Percentiles rank a stretch among this genome's conserved stretches.
Conservation (phyloP, 2,329 filamentous ascomycete genomes). For the Claviceps paspali region DNA sequence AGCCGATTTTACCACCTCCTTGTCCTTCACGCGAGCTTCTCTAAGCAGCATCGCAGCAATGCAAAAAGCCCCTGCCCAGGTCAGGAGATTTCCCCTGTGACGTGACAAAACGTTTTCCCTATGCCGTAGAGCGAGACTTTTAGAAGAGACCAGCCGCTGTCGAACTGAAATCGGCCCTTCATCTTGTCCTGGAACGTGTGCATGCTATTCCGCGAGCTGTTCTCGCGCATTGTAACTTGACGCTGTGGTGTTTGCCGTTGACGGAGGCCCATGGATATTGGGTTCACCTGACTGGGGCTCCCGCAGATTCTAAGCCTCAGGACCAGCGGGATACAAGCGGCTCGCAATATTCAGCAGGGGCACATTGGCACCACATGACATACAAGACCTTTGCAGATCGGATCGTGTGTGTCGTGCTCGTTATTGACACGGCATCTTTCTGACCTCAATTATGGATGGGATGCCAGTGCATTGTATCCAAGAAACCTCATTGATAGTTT, state of each 20-base stretch:
- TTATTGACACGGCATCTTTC: constrained; percentile 35
- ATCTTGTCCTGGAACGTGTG: constrained; percentile 22
- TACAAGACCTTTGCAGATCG: constrained; percentile 44
- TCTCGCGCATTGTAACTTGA: constrained; percentile 37
- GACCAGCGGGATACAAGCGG: constrained; percentile 28
- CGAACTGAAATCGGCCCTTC: constrained; percentile 28
- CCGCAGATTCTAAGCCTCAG: constrained; percentile 32
- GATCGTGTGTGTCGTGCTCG: constrained; percentile 37
- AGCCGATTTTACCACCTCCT: constrained; percentile 44
- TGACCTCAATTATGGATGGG: constrained; percentile 32
- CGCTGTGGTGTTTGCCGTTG: constrained; percentile 39
- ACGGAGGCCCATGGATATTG: constrained; percentile 32
- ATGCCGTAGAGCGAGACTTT: constrained; percentile 38
- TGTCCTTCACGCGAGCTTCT: constrained; percentile 36
- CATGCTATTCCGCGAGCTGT: constrained; percentile 28
- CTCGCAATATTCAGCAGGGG: constrained; percentile 26
- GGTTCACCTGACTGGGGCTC: constrained; percentile 25
- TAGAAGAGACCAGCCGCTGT: constrained; percentile 24
- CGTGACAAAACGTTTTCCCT: constrained; percentile 35
- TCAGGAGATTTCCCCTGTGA: constrained; percentile 29
- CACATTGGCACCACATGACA: constrained; percentile 43
- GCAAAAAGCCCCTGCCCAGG: constrained; percentile 21
- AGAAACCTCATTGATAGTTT: constrained; percentile 24
- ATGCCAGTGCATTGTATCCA: constrained; percentile 32
- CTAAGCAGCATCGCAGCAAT: constrained; percentile 28